Evolutionary conservation across 2,329 filamentous ascomycete genomes (phyloP), one percentile per base, ranked within the genome.

Genomic region (Diaporthe australafricana): DNA sequence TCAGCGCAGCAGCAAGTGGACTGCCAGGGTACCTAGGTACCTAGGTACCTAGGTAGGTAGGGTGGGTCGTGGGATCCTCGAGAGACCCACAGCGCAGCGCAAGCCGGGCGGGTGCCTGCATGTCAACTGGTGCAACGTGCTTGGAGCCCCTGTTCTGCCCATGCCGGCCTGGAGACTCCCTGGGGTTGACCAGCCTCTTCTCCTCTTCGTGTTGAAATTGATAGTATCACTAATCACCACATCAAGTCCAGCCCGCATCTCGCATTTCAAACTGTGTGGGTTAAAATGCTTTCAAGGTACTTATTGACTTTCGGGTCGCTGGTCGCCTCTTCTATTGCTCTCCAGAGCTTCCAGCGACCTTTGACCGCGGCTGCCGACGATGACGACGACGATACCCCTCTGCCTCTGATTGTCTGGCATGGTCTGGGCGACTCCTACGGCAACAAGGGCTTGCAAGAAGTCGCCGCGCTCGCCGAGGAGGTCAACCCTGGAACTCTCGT

Each of bases 321-420:
- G 35, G 75, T 83, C 62, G 76, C 79, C 68, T 75, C 79, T 30
- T 77, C 80, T 47, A 75, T 82, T 50, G 81, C 81, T 48, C 75
- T 80, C 42, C 76, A 78, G 47, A 72, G 73, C 30, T 67, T 74
- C 68, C 76, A 56, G 56, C 72, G 70, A 71, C 70, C 35, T 72
- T 70, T 56, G 12, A 57, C 50, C 65, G 65, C 70, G 17, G 74
- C 80, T 75, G 55, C 62, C 66, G 65, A 71, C 16, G 75, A 81
- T 74, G 81, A 86, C 50, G 77, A 84, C 62, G 81, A 87, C 78
- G 88, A 91, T 76, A 91, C 88, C n/a, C 94, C 94, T 4, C 88
- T 98, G 38, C 96, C 96, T 0, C 87, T 99, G 45, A 88, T 99
- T 72, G 93, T 99, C 83, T 99, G 96, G 96, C 96, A 99, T 82